Evolutionary conservation across 2,329 filamentous ascomycete species (phyloP), one percentile per base, ranked within the genome.

Genomic region (Coccinonectria pachysandricola): DNA sequence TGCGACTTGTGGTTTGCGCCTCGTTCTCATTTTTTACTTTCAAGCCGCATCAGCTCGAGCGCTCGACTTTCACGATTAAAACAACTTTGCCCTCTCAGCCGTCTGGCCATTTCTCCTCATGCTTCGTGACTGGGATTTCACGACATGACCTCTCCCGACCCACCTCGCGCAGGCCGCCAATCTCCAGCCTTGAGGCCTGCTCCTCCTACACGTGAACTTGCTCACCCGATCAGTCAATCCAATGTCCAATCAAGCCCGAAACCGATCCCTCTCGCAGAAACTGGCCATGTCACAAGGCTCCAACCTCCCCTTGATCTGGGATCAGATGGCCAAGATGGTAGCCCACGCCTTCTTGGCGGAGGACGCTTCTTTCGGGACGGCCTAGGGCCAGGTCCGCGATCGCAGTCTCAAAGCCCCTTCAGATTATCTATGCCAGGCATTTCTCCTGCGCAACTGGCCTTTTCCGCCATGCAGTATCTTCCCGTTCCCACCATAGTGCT

Each of bases 401-500:
- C 55, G 9, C 40, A 50, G 6, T 56, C 54, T 6, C 54, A 52
- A 23, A 58, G 53, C 21, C 53, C 55, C 10, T 53, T 57, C 17
- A 52, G 54, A 12, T 40, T 62, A 37, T 14, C 56, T 5, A 65
- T 71, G 52, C 63, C 65, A 1, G 51, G 50, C 27, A 57, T 65
- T 24, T 65, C 62, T 0, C 59, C 65, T 0, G 63, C 59, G 2
- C 67, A 73, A 40, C 53, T 76, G 19, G 75, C 78, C 12, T 73
- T 82, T 32, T 69, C 75, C 1, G 74, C 79, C 5, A 58, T 87
- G 53, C 78, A 82, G 44, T 84, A 81, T 45, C 60, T 87, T 5
- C 82, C 81, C 0, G 71, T 83, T 23, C 81, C 81, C 0, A 50
- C 83, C 4, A 50, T 86, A 18, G 72, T 87, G 1, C 56, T 87